Evolutionary conservation across 1,284 basidiomycete genomes (phyloP), one percentile per base, ranked within the genome.

Genomic region (Entoloma clypeatum): DNA sequence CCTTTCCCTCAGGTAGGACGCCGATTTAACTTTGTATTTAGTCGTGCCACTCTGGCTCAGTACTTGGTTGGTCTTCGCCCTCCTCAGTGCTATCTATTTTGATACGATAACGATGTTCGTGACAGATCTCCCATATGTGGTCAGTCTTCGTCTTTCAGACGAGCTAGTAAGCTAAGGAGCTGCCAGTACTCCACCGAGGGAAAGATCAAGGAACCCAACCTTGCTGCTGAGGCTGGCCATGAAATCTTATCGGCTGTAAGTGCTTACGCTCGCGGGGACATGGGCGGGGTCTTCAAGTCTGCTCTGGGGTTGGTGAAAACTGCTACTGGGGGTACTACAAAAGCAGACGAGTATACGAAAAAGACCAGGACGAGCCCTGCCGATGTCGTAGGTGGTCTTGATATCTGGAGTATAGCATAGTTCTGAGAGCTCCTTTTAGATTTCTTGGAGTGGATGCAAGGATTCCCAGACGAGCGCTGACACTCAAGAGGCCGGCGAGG

Each of bases 381-480:
- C 9, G 83, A 86, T 55, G 74, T 71, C 9, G 73, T 75, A 51
- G 43, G 72, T 67, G 4, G 25, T 40, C 19, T 22, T 36, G 35
- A n/a, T 23, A 13, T 22, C 22, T 37, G 7, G 23, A 7, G 27
- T 25, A 26, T 29, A 4, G n/a, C 19, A 16, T 23, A 39, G 17
- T 14, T 13, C 6, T 28, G 39, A 5, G 2, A 18, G 19, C 31
- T 10, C 21, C n/a, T n/a, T 41, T 3, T 45, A 72, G 71, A 84
- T 89, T 22, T 81, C 79, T 9, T 93, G 83, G 79, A 87, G 86
- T 54, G 94, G 92, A 4, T 96, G 93, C 66, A 93, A 92, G 57
- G 93, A 97, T 59, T 77, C 80, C 10, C 92, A 96, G 64, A 97
- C 93, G 7, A 91, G 87, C 55, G 93, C 93, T 9, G 93, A 97